Evolutionary conservation across 176 grass and related monocot species (phyloP).

Genomic region (Alopecurus myosuroides): DNA sequence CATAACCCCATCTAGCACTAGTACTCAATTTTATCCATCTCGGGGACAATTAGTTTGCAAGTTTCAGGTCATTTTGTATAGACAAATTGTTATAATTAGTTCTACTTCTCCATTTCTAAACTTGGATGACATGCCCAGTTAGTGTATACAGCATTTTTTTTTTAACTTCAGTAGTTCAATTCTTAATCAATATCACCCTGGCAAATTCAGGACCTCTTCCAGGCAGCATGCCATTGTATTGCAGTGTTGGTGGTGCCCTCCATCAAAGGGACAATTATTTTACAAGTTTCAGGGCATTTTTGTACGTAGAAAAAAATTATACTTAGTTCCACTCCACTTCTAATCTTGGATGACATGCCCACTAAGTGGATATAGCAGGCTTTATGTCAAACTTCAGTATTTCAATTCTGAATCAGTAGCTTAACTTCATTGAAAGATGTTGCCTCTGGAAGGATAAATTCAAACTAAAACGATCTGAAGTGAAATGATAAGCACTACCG

Average conservation of each 20-base stretch:
- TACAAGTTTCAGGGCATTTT: too few relatives aligned
- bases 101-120: background rate
- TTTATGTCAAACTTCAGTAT: background rate
- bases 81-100: background rate
- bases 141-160: background rate
- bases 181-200: too few relatives aligned
- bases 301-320: too few relatives aligned
- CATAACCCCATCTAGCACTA: background rate
- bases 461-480: background rate
- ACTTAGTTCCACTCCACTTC: too few relatives aligned
- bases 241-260: background rate
- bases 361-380: background rate
- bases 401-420: background rate
- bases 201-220: too few relatives aligned
- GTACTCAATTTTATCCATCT: background rate
- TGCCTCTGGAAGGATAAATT: background rate
- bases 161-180: background rate
- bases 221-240: too few relatives aligned
- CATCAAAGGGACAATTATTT: too few relatives aligned
- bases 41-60: background rate
- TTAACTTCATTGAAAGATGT: background rate
- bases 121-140: background rate
- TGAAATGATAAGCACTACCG: background rate
- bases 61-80: background rate
- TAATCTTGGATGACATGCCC: too few relatives aligned